Evolutionary conservation across 1,139 yeast species (phyloP).

Genomic region (Kodamaea sp.): DNA sequence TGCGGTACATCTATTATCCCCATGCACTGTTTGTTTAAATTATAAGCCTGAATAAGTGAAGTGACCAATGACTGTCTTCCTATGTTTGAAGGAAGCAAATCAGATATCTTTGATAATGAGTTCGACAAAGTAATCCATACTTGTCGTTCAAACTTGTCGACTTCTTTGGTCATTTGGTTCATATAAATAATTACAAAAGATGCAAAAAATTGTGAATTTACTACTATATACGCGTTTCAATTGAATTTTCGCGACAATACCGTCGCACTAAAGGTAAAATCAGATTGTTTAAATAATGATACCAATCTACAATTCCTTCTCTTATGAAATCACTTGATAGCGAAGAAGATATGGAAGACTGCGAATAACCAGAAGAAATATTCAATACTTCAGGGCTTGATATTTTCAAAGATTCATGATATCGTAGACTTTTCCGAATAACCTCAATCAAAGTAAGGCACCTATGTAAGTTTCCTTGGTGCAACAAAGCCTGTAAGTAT

Average conservation of each 20-base stretch:
- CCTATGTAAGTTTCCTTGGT: conserved; percentile 19
- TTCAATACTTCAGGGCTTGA: not conserved
- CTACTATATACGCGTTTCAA: conserved; percentile 1
- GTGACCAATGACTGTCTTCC: conserved; percentile 48
- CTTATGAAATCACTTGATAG: conserved; percentile 8
- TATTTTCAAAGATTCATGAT: conserved; percentile 14
- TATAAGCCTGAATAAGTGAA: conserved; percentile 41
- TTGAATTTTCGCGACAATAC: conserved; percentile 2
- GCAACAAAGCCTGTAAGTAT: conserved; percentile 22
- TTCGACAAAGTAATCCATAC: conserved; percentile 23
- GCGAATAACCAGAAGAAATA: not conserved
- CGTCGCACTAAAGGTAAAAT: conserved; percentile 7
- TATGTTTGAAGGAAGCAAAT: conserved; percentile 49
- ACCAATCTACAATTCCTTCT: conserved; percentile 26
- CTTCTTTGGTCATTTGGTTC: not conserved
- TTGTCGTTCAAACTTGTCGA: conserved; percentile 8
- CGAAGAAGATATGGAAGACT: not conserved
- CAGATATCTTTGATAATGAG: conserved; percentile 26
- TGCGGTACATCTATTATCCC: conserved; percentile 22
- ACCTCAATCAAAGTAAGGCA: conserved; percentile 20
- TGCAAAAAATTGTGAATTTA: not conserved
- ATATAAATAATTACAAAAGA: not conserved
- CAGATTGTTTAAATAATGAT: conserved; percentile 9
- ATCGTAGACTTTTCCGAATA: conserved; percentile 16
- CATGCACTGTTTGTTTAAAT: conserved; percentile 25